A percentile compares a stretch with the other conserved stretches of the same genome.
phyloP scores from a whole-genome alignment of 78 protist species.

The Cyanophora paradoxa region DNA sequence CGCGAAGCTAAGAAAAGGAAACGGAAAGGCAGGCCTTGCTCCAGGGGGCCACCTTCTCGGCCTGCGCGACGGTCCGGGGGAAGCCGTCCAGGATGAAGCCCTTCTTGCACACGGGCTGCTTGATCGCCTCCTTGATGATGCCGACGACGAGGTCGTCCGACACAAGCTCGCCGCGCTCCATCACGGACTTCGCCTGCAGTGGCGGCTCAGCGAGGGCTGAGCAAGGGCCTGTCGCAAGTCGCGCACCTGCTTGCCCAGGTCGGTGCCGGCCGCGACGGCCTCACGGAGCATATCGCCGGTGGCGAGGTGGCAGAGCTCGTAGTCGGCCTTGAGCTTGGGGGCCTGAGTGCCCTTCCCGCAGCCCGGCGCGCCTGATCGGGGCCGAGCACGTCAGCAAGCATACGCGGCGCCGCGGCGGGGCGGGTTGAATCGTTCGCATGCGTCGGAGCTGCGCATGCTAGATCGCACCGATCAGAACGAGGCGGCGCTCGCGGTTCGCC shows the following conservation, averaged over 20 bases:
- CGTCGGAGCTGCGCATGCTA: constrained; percentile 1
- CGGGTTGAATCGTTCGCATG: not conserved
- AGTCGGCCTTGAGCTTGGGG: constrained; percentile 11
- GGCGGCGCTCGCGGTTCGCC: not conserved
- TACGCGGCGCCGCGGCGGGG: not conserved
- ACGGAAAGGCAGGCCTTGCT: too few species aligned
- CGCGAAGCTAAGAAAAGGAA: too few species aligned
- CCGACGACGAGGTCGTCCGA: constrained; percentile 53
- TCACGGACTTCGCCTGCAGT: constrained; percentile 75
- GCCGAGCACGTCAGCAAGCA: constrained; percentile 11
- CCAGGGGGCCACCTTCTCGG: too few species aligned
- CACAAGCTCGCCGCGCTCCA: constrained; percentile 80
- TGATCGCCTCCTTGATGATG: constrained; percentile 72
- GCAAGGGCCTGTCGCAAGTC: not conserved
- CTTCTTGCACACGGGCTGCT: constrained; percentile 65
- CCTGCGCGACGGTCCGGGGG: constrained; percentile 93
- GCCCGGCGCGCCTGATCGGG: constrained; percentile 75
- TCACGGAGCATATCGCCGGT: constrained; percentile 96
- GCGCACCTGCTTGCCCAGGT: not conserved
- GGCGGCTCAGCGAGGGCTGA: constrained; percentile 24
- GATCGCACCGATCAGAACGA: constrained; percentile 15
- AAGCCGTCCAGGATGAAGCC: constrained; percentile 97
- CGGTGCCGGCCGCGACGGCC: constrained; percentile 79
- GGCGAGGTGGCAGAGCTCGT: constrained; percentile 78
- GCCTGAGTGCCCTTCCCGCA: constrained; percentile 91